A percentile compares a stretch with the other conserved stretches of the same genome.
phyloP scores from a whole-genome alignment of 345 rosid genomes.

The Eucalyptus polyanthemos region DNA sequence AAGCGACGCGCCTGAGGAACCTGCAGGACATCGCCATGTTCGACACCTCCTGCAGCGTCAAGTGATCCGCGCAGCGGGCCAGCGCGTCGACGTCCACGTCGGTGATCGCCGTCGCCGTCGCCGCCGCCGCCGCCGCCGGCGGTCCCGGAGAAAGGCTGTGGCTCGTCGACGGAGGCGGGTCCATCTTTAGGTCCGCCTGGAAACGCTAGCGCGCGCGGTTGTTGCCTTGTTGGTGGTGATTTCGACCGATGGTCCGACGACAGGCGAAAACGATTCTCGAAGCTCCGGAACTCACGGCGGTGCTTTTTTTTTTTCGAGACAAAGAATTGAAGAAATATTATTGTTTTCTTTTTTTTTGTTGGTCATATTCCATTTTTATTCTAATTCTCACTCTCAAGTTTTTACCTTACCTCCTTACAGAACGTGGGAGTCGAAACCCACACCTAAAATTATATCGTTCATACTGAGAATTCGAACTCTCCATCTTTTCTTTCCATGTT shows the following conservation, averaged over 20 bases:
- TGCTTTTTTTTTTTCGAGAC: too few relatives aligned
- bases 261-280: neutral
- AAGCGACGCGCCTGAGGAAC: conserved; percentile 23
- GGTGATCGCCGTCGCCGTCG: conserved; percentile 10
- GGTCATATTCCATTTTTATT: too few relatives aligned
- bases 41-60: conserved; percentile 25
- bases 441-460: too few relatives aligned
- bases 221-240: neutral
- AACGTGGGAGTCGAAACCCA: too few relatives aligned
- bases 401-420: too few relatives aligned
- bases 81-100: conserved; percentile 37
- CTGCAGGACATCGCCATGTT: conserved; percentile 41
- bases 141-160: neutral
- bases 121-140: neutral
- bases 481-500: too few relatives aligned
- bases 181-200: neutral
- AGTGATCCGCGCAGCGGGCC: conserved; percentile 33
- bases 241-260: neutral
- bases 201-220: neutral
- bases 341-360: too few relatives aligned
- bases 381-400: too few relatives aligned
- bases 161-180: neutral
- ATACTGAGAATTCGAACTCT: too few relatives aligned
- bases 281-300: neutral
- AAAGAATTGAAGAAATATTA: too few relatives aligned